A percentile compares a stretch with the other conserved stretches of the same genome.
Evolutionary conservation across 495 filamentous ascomycete species (phyloP).

Genomic region (Aspergillus carlsbadensis): DNA sequence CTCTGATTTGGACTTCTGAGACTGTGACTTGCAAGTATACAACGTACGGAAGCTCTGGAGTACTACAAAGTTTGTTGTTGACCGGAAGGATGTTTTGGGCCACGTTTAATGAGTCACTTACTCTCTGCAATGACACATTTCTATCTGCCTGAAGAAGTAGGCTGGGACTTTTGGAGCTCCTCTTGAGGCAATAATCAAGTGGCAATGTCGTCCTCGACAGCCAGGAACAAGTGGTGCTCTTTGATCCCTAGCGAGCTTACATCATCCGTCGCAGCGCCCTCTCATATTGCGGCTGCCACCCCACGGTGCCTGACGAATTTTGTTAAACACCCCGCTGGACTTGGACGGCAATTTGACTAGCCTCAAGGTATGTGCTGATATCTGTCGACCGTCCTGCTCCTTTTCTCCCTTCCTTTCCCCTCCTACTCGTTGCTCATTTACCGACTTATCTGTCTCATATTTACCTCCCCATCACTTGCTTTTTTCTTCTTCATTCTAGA

Average conservation of each 20-base stretch:
- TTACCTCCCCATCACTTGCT: neutral
- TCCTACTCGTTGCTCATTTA: neutral
- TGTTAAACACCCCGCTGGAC: constrained; percentile 33
- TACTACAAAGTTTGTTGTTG: no score
- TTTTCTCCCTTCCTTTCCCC: neutral
- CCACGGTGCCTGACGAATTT: constrained; percentile 46
- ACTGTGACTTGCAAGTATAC: no score
- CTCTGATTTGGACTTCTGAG: no score
- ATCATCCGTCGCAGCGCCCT: constrained; percentile 25
- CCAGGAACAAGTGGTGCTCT: neutral
- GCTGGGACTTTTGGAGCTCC: no score
- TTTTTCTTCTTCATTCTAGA: neutral
- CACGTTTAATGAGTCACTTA: no score
- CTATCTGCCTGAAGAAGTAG: no score
- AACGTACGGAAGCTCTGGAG: no score
- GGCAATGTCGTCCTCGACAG: neutral
- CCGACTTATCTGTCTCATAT: neutral
- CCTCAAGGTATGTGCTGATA: constrained; percentile 20
- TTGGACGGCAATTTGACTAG: constrained; percentile 36
- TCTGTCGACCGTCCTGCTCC: neutral
- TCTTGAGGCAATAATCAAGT: neutral
- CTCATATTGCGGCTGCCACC: constrained; percentile 26
- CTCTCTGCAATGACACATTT: no score
- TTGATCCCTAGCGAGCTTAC: constrained; percentile 22
- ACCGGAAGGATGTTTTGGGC: no score